Evolutionary conservation across 164 flowering plant species (phyloP).

Genomic region (Cinnamomum chago): DNA sequence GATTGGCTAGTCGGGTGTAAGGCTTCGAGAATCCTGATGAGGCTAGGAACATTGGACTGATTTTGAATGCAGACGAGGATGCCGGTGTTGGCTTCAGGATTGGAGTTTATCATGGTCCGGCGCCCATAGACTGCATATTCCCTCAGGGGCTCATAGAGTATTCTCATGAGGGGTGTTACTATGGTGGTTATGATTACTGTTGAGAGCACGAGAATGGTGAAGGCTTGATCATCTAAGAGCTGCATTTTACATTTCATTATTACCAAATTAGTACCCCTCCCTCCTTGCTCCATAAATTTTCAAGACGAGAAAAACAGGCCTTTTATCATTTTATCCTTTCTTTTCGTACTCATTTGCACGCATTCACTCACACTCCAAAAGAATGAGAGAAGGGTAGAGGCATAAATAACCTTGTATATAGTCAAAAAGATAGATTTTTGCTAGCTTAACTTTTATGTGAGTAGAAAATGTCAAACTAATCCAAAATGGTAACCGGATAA

Average conservation of each 20-base stretch:
- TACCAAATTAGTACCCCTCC: too few relatives aligned
- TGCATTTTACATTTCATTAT: slow-evolving; percentile 16
- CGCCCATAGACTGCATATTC: slow-evolving; percentile 40
- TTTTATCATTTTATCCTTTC: too few relatives aligned
- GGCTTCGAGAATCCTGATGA: slow-evolving; percentile 47
- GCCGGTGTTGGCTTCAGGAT: slow-evolving; percentile 32
- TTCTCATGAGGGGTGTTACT: slow-evolving; percentile 41
- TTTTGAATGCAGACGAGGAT: slow-evolving; percentile 44
- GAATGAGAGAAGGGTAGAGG: too few relatives aligned
- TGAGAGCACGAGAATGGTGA: slow-evolving; percentile 41
- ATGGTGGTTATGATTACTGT: slow-evolving; percentile 27
- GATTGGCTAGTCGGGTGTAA: slow-evolving; percentile 29
- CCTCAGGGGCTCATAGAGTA: slow-evolving; percentile 52
- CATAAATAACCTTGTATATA: too few relatives aligned
- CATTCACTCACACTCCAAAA: too few relatives aligned
- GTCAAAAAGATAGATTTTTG: too few relatives aligned
- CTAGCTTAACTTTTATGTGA: too few relatives aligned
- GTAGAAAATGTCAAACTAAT: too few relatives aligned
- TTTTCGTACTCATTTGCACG: too few relatives aligned
- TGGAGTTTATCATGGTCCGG: slow-evolving; percentile 55
- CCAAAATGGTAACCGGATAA: too few relatives aligned
- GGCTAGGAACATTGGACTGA: slow-evolving; percentile 33
- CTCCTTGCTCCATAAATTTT: too few relatives aligned
- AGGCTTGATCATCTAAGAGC: slow-evolving; percentile 32
- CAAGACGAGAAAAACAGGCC: too few relatives aligned